Conservation (phyloP, 2,329 filamentous ascomycete genomes). For the Beauveria pseudobassiana region DNA sequence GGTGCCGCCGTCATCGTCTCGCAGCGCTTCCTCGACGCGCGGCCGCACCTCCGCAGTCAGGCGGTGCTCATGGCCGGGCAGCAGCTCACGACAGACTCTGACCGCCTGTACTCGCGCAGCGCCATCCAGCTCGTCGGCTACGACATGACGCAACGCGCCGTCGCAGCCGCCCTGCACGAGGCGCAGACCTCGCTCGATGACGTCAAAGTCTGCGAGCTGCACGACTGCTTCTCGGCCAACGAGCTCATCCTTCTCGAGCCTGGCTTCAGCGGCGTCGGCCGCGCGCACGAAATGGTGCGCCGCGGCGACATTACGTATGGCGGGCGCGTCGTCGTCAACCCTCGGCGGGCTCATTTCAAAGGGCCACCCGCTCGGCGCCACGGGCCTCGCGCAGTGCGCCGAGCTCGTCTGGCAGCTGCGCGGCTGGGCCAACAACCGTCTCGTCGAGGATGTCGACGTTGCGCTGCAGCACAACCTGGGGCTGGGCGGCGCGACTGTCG, state of each 20-base stretch:
- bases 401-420: slow-evolving; percentile 24
- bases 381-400: slow-evolving; percentile 23
- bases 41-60: slow-evolving; percentile 64
- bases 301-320: slow-evolving; percentile 19
- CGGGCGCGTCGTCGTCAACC: slow-evolving; percentile 21
- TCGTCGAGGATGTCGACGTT: slow-evolving; percentile 13
- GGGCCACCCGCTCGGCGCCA: slow-evolving; percentile 23
- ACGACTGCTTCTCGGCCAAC: slow-evolving; percentile 24
- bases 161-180: slow-evolving; percentile 16
- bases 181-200: slow-evolving; percentile 16
- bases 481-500: slow-evolving; percentile 20
- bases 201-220: slow-evolving; percentile 20
- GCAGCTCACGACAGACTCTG: slow-evolving; percentile 72
- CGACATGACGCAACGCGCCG: slow-evolving; percentile 21
- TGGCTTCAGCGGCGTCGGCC: slow-evolving; percentile 18
- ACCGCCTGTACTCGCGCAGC: slow-evolving; percentile 60
- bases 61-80: slow-evolving; percentile 89
- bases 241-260: slow-evolving; percentile 19
- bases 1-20: slow-evolving; percentile 86
- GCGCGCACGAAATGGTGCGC: slow-evolving; percentile 18
- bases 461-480: slow-evolving; percentile 24
- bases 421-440: slow-evolving; percentile 23
- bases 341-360: slow-evolving; percentile 24
- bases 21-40: slow-evolving; percentile 76
- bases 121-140: slow-evolving; percentile 23